phyloP scores from a whole-genome alignment of 2,329 filamentous ascomycete species.

The Aspergillaceae sp. region DNA sequence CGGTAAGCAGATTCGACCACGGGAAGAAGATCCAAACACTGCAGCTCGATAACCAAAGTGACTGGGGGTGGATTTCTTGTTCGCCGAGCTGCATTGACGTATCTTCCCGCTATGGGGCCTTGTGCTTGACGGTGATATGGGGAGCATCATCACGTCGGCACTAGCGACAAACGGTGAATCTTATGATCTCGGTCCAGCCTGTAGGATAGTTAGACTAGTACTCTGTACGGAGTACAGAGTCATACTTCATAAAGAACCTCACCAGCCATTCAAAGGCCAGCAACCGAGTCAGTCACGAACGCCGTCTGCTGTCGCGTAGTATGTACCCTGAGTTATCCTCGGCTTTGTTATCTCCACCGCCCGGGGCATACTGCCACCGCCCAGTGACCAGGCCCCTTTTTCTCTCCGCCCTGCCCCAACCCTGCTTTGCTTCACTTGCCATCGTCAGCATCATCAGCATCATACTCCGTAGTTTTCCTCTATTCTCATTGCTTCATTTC shows the following conservation, averaged over 20 bases:
- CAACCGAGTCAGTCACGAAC: neutral
- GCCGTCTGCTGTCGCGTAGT: neutral
- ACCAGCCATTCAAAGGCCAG: neutral
- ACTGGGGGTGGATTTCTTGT: neutral
- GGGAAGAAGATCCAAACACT: too few species aligned
- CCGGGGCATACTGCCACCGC: neutral
- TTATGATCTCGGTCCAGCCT: neutral
- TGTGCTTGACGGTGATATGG: neutral
- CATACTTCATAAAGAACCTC: too few species aligned
- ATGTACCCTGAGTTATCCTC: too few species aligned
- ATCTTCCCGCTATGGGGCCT: neutral
- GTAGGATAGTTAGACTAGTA: neutral
- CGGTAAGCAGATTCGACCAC: too few species aligned
- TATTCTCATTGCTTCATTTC: too few species aligned
- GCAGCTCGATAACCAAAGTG: too few species aligned
- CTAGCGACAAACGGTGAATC: neutral
- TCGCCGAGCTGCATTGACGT: neutral
- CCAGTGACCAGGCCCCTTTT: conserved; percentile 4
- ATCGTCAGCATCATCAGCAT: neutral
- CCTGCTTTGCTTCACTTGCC: conserved; percentile 5
- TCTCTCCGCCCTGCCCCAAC: conserved; percentile 2
- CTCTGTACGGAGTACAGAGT: too few species aligned
- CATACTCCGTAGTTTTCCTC: too few species aligned
- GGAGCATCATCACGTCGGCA: neutral
- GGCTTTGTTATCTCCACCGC: neutral